Evolutionary conservation across 164 flowering plant species (phyloP).

Genomic region (Dillenia suffruticosa): DNA sequence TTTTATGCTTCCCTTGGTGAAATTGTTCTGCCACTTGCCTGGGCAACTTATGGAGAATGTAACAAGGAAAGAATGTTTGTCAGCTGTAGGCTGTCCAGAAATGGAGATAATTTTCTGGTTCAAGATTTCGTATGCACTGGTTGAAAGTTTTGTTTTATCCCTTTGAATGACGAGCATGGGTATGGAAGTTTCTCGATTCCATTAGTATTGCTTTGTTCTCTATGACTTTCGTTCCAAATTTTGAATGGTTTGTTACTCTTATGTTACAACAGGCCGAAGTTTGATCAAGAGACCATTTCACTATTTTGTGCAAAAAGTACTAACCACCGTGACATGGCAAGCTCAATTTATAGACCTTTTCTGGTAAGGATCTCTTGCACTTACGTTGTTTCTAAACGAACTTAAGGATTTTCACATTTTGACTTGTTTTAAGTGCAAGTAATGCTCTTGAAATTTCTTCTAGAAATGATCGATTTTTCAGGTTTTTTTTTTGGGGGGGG

Average conservation of each 20-base stretch:
- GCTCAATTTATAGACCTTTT: slow-evolving; percentile 63
- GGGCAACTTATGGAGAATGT: slow-evolving; percentile 20
- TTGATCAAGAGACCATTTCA: slow-evolving; percentile 20
- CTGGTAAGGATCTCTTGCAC: slow-evolving; percentile 33
- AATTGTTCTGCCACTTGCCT: slow-evolving; percentile 46
- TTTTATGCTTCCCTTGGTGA: slow-evolving; percentile 63
- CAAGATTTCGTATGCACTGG: slow-evolving; percentile 74
- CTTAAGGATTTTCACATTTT: too few species aligned
- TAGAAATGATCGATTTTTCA: too few species aligned
- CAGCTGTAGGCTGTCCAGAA: slow-evolving; percentile 40
- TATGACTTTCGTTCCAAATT: neutral
- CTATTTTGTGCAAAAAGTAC: slow-evolving; percentile 49
- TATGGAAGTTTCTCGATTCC: slow-evolving; percentile 10
- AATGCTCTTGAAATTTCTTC: too few species aligned
- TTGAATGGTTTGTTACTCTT: slow-evolving; percentile 5
- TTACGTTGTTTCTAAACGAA: too few species aligned
- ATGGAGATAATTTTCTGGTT: slow-evolving; percentile 24
- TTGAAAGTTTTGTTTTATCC: slow-evolving; percentile 62
- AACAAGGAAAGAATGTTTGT: slow-evolving; percentile 56
- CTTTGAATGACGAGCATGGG: slow-evolving; percentile 36
- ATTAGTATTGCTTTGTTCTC: neutral
- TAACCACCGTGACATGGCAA: slow-evolving; percentile 38
- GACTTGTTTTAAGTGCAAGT: too few species aligned
- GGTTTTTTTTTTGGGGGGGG: too few species aligned
- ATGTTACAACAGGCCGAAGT: slow-evolving; percentile 24